These are phyloP conservation scores for Lupinus albus DNA, from an alignment of 306 rosid species.

Conservation along the genomic window DNA sequence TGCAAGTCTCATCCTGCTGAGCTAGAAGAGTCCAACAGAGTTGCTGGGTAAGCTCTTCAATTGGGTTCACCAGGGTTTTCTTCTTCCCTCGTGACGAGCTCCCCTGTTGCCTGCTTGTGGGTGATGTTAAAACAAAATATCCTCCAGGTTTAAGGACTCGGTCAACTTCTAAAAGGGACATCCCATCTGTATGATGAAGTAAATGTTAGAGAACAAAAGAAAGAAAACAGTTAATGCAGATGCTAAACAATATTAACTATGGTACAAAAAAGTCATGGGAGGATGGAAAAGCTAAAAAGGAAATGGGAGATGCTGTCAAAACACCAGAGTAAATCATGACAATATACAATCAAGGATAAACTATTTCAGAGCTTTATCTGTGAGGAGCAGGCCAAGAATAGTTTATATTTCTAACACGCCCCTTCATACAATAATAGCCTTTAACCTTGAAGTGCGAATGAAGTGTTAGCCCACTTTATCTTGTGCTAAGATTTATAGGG, in stretches of 20 bases:
- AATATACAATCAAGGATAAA: slow-evolving; percentile 14
- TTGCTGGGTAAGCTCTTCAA: slow-evolving; percentile 68
- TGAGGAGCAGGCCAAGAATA: neutral
- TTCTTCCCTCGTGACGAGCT: slow-evolving; percentile 62
- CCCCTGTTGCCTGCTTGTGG: slow-evolving; percentile 64
- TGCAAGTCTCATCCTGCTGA: slow-evolving; percentile 86
- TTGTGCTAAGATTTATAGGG: neutral
- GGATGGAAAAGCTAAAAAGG: neutral
- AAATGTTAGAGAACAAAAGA: slow-evolving; percentile 35
- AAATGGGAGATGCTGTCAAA: slow-evolving; percentile 11
- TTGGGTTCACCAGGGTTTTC: slow-evolving; percentile 55
- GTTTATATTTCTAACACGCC: slow-evolving; percentile 1
- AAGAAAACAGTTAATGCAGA: slow-evolving; percentile 18
- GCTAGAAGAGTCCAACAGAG: slow-evolving; percentile 92
- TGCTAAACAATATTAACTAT: slow-evolving; percentile 25
- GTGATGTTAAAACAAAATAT: slow-evolving; percentile 89
- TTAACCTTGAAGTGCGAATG: neutral
- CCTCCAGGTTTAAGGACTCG: slow-evolving; percentile 99
- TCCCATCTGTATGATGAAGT: slow-evolving; percentile 69
- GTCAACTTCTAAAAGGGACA: slow-evolving; percentile 82
- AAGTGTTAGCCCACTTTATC: slow-evolving; percentile 21
- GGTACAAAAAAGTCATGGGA: slow-evolving; percentile 16
- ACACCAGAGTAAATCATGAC: neutral
- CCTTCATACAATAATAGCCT: slow-evolving; percentile 4
- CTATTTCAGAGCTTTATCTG: neutral